Base-by-base conservation (phyloP, 352 stramenopile species). In the Phytophthora syringae region DNA sequence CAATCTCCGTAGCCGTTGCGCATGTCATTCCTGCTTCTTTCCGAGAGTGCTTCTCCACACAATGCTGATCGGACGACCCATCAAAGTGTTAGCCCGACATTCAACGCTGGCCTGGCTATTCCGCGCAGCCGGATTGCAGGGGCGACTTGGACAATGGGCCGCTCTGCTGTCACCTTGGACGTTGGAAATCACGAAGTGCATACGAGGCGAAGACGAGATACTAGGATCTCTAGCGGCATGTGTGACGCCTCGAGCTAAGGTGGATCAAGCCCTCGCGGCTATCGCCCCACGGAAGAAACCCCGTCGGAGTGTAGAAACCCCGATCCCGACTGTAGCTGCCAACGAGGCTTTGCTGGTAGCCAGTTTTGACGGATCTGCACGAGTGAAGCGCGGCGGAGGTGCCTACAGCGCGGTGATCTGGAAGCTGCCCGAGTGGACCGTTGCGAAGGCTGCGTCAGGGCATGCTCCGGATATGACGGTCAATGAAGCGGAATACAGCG, bases 71-170 rank as follows among this genome's bases (percentile, higher is more conserved):
- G 24, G 7, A 0, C 12, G 20, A 40, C 5, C 27, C 12, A 58
- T 64, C 16, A 30, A 13, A 15, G 48, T 57, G 4, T 3, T 64
- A 1, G 20, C 36, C 3, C 16, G 36, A 43, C 25, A 36, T 7
- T 64, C 56, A 0, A 64, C 45, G 15, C 6, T 64, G 22, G 56
- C 36, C 0, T 64, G 57, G 45, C 36, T 43, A 7, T 18, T 43
- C 36, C 18, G 20, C 12, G 18, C 36, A 5, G 13, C 36, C 16
- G 36, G 36, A 5, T 7, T 43, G 2, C 16, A 43, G 7, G 36
- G 36, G 15, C 11, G 12, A 21, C 16, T 43, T 1, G 36, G 36
- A 4, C 11, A 21, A 3, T 43, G 36, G 12, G 36, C 12, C 6
- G 36, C 36, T 3, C 16, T 43, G 36, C 36, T 43, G 7, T 43